A percentile compares a stretch with the other conserved stretches of the same genome.
Evolutionary conservation across 2,329 filamentous ascomycete genomes (phyloP).

Genomic region (Aspergillus sp.): DNA sequence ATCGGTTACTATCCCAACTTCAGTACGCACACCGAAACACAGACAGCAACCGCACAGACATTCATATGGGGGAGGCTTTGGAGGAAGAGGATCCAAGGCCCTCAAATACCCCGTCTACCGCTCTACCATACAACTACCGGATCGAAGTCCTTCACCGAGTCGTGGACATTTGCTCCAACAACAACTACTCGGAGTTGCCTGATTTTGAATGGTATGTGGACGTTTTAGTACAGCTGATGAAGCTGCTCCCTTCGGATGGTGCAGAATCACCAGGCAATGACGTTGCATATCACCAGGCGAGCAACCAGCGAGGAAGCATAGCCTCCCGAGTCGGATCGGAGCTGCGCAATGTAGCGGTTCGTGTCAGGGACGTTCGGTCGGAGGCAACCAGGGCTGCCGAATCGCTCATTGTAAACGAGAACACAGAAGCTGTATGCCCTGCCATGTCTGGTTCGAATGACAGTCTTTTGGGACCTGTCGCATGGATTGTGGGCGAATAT

Average conservation of each 20-base stretch:
- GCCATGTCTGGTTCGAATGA: slow-evolving; percentile 48
- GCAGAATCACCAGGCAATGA: slow-evolving; percentile 20
- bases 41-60: slow-evolving; percentile 36
- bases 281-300: slow-evolving; percentile 10
- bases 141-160: slow-evolving; percentile 79
- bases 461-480: slow-evolving; percentile 70
- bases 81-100: slow-evolving; percentile 1
- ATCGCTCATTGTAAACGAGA: slow-evolving; percentile 61
- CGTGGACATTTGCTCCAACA: slow-evolving; percentile 81
- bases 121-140: slow-evolving; percentile 78
- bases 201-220: slow-evolving; percentile 99
- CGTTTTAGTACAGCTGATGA: slow-evolving; percentile 79
- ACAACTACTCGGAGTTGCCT: slow-evolving; percentile 78
- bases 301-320: slow-evolving; percentile 19
- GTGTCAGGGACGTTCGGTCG: slow-evolving; percentile 77
- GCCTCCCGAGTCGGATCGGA: slow-evolving; percentile 69
- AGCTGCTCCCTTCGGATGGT: slow-evolving; percentile 48
- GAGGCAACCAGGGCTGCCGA: slow-evolving; percentile 83
- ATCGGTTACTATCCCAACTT: slow-evolving; percentile 83
- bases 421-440: slow-evolving; percentile 57
- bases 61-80: slow-evolving; percentile 20
- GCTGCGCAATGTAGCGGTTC: slow-evolving; percentile 84
- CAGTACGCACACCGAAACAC: slow-evolving; percentile 60
- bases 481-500: slow-evolving; percentile 90
- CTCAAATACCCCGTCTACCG: background rate